Base-by-base conservation (phyloP, 768 basidiomycete species). In the Naganishia antarctica region DNA sequence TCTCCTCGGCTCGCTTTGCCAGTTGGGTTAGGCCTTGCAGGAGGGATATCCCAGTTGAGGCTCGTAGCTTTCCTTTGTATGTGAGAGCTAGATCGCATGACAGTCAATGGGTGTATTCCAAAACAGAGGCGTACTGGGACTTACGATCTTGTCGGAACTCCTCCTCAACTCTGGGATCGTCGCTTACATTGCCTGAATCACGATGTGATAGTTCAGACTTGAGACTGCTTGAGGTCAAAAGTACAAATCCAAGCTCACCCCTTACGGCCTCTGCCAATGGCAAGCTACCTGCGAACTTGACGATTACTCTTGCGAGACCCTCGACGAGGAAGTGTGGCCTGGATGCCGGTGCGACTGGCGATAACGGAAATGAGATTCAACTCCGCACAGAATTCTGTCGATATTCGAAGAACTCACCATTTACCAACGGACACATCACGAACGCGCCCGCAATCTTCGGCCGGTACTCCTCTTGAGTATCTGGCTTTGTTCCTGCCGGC, bases 101-200 rank as follows among this genome's bases (percentile, higher is more conserved):
- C n/a, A 16, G 7, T 23, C 28, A 4, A 12, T 25, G 6, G 44
- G n/a, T 31, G 32, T 18, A 1, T 1, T 60, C 21, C 7, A 23
- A n/a, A 12, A 34, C 31, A 21, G 28, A 51, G 37, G 8, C 28
- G 15, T 31, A 65, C 64, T 45, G 1, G 4, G 12, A 69, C 73
- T 70, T 34, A 75, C 72, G 74, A 68, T 74, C 73, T 62, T 74
- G 66, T 25, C 69, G 70, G 66, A 78, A 78, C 44, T 79, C 79
- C 41, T 73, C 74, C 58, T 78, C 78, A 3, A 79, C 78, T 40
- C 74, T 69, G 1, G 79, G 78, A 71, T 80, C 78, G 64, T 79
- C 77, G 58, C 73, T 77, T 8, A 74, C 76, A 21, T 76, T 77
- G 25, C 79, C 77, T 70, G 31, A 37, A 23, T 23, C 21, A 21